phyloP scores from a whole-genome alignment of 257 asterid genomes.

The Penstemon eatonii region DNA sequence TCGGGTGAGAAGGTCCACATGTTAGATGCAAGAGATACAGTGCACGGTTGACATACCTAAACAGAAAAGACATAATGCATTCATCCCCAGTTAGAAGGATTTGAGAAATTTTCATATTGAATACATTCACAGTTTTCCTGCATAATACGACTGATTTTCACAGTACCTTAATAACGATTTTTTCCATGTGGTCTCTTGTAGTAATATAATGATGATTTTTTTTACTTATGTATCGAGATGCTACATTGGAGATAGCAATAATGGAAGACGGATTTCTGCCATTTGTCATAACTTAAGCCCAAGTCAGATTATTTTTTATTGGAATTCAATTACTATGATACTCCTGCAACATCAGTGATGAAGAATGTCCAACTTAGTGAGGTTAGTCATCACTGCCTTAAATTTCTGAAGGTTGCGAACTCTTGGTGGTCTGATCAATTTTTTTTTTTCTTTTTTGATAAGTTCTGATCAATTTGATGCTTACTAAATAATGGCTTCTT shows the following conservation, averaged over 20 bases:
- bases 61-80: slow-evolving; percentile 29
- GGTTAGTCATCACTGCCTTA: neutral
- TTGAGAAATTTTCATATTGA: slow-evolving; percentile 5
- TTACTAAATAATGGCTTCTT: neutral
- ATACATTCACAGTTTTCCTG: neutral
- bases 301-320: neutral
- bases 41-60: slow-evolving; percentile 84
- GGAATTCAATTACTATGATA: slow-evolving; percentile 4
- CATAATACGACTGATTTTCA: no score
- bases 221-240: slow-evolving; percentile 2
- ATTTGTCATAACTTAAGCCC: slow-evolving; percentile 8
- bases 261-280: neutral
- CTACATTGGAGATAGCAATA: neutral
- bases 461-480: slow-evolving; percentile 4
- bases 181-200: no score
- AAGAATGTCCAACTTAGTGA: neutral
- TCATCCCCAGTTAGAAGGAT: slow-evolving; percentile 15
- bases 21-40: slow-evolving; percentile 74
- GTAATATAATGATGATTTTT: no score
- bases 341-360: neutral
- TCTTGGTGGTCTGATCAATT: no score
- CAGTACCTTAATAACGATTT: no score
- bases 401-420: slow-evolving; percentile 7
- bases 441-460: no score
- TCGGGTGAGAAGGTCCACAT: slow-evolving; percentile 83